Evolutionary conservation across 2,329 filamentous ascomycete species (phyloP), one percentile per base, ranked within the genome.

Genomic region (Parascedosporium putredinis): DNA sequence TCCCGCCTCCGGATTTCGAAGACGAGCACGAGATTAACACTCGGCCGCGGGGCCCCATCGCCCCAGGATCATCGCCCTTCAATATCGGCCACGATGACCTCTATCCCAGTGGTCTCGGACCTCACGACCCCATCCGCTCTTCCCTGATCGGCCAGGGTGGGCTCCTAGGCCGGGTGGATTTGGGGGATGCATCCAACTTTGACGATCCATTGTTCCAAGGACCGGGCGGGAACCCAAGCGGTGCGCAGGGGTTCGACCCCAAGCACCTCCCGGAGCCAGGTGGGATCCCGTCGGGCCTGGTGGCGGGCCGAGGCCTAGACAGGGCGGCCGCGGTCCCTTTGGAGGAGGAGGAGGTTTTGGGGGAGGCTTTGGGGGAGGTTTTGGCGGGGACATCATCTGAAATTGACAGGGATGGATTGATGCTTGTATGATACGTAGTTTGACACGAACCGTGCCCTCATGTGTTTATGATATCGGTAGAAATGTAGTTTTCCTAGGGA

Each of bases 131-230:
- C 10, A 67, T 96, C 3, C 71, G 86, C 27, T 78, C 79, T 4
- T 76, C 78, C 2, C 78, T 88, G 50, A 78, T 81, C 5, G 75
- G 76, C 42, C 78, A 79, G 25, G 74, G 78, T 0, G 68, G 74
- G n/a, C 71, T 73, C 1, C 51, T 9, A 40, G 36, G 18, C 36
- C 36, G 2, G n/a, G 44, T 5, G 77, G 81, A 18, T 76, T 76
- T 9, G 81, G 84, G 10, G 93, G 1, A 98, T 98, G 93, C 87
- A 96, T 65, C 93, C 93, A 1, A 95, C 90, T 93, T 95, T 62
- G 88, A 95, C 58, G 90, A 97, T 61, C 88, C 45, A 3, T 42
- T 52, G 14, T 54, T 53, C 2, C 65, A 67, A 31, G 71, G 63
- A 14, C 65, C 27, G 3, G 47, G 47, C 8, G 20, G 67, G 12